phyloP scores from a whole-genome alignment of 805 yeast species.

The Blastobotrys peoriensis region DNA sequence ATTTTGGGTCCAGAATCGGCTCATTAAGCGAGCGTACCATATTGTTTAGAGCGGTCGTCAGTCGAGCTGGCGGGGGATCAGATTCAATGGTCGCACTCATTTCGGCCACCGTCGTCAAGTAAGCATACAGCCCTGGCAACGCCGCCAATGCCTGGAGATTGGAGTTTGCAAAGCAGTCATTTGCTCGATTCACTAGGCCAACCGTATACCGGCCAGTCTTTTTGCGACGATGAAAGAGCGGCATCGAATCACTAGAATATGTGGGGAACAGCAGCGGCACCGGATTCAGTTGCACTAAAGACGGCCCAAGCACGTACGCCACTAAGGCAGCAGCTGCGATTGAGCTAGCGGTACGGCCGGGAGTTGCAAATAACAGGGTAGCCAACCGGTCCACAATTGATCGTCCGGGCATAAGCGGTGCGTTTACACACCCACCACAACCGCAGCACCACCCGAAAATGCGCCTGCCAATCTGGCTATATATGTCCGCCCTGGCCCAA shows the following conservation, averaged over 20 bases:
- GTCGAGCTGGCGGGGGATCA: conserved; percentile 8
- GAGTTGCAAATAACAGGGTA: background rate
- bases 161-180: conserved; percentile 91
- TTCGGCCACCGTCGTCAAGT: conserved; percentile 16
- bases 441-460: too few species aligned
- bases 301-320: conserved; percentile 8
- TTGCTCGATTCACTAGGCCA: conserved; percentile 73
- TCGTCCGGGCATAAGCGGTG: too few species aligned
- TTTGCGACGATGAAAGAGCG: conserved; percentile 28
- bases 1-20: conserved; percentile 46
- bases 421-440: too few species aligned
- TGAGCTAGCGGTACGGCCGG: background rate
- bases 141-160: conserved; percentile 58
- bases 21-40: conserved; percentile 46
- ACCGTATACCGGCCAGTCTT: conserved; percentile 47
- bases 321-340: conserved; percentile 4
- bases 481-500: too few species aligned
- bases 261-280: background rate
- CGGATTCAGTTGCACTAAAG: background rate
- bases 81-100: conserved; percentile 1
- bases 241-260: conserved; percentile 11
- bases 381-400: too few species aligned
- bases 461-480: too few species aligned
- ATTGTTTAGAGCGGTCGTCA: conserved; percentile 20
- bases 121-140: conserved; percentile 19